These are phyloP conservation scores for Gonapodya prolifera DNA, from an alignment of 192 early-diverging fungal species.

Conservation along the genomic window DNA sequence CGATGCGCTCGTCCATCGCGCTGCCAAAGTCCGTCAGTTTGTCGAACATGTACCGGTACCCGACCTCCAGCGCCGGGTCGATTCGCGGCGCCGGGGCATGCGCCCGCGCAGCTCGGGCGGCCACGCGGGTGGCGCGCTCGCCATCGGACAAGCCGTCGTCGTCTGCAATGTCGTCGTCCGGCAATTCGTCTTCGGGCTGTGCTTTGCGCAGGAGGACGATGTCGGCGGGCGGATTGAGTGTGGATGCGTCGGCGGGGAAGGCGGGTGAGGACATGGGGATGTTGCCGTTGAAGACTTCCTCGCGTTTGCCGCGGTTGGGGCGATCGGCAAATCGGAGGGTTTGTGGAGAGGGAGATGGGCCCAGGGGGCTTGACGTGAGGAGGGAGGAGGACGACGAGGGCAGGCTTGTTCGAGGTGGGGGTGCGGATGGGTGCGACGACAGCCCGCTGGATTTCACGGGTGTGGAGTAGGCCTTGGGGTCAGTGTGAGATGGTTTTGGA, in stretches of 20 bases:
- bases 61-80: conserved; percentile 27
- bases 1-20: conserved; percentile 39
- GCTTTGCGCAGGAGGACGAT: background rate
- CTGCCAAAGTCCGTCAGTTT: conserved; percentile 52
- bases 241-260: background rate
- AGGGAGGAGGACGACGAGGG: background rate
- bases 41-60: conserved; percentile 73
- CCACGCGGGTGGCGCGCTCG: background rate
- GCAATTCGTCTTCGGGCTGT: background rate
- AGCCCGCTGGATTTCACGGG: background rate
- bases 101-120: background rate
- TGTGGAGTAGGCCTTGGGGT: conserved; percentile 4
- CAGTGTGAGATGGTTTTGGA: background rate
- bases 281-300: conserved; percentile 43
- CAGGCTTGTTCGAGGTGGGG: background rate
- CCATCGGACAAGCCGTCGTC: conserved; percentile 4
- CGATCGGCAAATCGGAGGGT: conserved; percentile 25
- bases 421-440: background rate
- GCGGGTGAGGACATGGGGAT: conserved; percentile 16
- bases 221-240: conserved; percentile 3
- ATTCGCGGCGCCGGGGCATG: background rate
- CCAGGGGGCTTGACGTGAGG: background rate
- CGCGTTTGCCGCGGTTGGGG: conserved; percentile 26
- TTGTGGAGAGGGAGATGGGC: conserved; percentile 8
- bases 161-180: background rate